Conservation (phyloP, 2,329 filamentous ascomycete genomes). For the Cladosporium sp. region DNA sequence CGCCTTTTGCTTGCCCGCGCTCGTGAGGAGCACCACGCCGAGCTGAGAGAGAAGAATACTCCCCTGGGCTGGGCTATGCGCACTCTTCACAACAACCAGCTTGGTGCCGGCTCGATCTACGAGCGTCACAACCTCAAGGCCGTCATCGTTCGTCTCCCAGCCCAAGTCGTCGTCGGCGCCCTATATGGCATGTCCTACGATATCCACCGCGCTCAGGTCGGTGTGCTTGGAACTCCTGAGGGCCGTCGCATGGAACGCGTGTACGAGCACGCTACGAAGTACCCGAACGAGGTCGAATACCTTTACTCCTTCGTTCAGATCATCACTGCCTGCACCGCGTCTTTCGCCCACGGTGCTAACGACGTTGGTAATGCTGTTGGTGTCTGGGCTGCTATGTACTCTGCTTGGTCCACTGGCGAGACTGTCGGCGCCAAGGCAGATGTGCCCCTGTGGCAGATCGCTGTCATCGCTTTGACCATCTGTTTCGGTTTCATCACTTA, state of each 20-base stretch:
- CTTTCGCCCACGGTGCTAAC: slow-evolving; percentile 67
- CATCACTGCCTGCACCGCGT: slow-evolving; percentile 66
- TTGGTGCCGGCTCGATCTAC: slow-evolving; percentile 71
- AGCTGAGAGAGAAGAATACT: slow-evolving; percentile 58
- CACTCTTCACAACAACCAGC: slow-evolving; percentile 68
- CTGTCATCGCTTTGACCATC: slow-evolving; percentile 56
- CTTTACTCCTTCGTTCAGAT: slow-evolving; percentile 64
- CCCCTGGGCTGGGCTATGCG: slow-evolving; percentile 84
- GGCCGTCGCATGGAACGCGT: slow-evolving; percentile 63
- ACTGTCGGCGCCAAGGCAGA: slow-evolving; percentile 55
- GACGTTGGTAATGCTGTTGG: slow-evolving; percentile 62
- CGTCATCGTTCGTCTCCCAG: slow-evolving; percentile 62
- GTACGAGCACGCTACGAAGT: slow-evolving; percentile 55
- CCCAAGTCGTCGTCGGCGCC: slow-evolving; percentile 57
- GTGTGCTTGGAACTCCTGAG: slow-evolving; percentile 67
- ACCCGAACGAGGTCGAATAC: slow-evolving; percentile 60
- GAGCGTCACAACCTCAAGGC: slow-evolving; percentile 67
- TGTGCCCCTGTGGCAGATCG: slow-evolving; percentile 73
- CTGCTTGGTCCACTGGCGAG: slow-evolving; percentile 53
- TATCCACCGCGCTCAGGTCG: slow-evolving; percentile 71
- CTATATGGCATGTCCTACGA: slow-evolving; percentile 79
- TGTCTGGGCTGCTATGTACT: slow-evolving; percentile 60
- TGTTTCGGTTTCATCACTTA: slow-evolving; percentile 59
- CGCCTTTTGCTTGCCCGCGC: slow-evolving; percentile 57
- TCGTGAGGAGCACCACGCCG: slow-evolving; percentile 57